Evolutionary conservation across 106 monocot genomes (phyloP).

Genomic region (Dioscorea zingiberensis): DNA sequence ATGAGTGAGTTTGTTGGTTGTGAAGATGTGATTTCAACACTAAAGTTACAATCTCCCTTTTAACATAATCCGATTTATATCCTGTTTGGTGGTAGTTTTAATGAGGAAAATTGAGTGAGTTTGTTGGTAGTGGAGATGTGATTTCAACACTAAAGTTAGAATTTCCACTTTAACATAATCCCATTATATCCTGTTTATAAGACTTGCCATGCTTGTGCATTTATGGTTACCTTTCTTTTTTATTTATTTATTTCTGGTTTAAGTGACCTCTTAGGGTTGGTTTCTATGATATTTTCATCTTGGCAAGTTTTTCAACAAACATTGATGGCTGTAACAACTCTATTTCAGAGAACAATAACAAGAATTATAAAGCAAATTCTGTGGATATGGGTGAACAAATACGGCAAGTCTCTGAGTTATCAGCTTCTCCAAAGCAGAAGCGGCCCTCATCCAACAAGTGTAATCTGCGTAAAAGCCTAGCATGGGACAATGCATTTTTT

Average conservation of each 20-base stretch:
- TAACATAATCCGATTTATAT: too few species aligned
- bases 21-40: too few species aligned
- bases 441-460: slow-evolving; percentile 7
- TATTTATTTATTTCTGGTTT: background rate
- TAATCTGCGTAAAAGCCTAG: slow-evolving; percentile 36
- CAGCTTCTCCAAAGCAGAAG: slow-evolving; percentile 14
- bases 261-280: background rate
- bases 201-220: too few species aligned
- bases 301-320: background rate
- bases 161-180: too few species aligned
- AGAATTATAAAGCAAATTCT: background rate
- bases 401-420: slow-evolving; percentile 1
- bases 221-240: background rate
- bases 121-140: too few species aligned
- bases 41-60: too few species aligned
- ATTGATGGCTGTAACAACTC: background rate
- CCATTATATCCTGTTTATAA: too few species aligned
- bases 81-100: too few species aligned
- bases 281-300: background rate
- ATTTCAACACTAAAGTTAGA: too few species aligned
- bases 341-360: background rate
- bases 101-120: too few species aligned
- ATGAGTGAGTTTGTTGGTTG: too few species aligned
- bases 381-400: background rate
- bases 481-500: slow-evolving; percentile 33